Evolutionary conservation across 2,329 filamentous ascomycete species (phyloP), one percentile per base, ranked within the genome.

Genomic region (Cladorrhinum sp.): DNA sequence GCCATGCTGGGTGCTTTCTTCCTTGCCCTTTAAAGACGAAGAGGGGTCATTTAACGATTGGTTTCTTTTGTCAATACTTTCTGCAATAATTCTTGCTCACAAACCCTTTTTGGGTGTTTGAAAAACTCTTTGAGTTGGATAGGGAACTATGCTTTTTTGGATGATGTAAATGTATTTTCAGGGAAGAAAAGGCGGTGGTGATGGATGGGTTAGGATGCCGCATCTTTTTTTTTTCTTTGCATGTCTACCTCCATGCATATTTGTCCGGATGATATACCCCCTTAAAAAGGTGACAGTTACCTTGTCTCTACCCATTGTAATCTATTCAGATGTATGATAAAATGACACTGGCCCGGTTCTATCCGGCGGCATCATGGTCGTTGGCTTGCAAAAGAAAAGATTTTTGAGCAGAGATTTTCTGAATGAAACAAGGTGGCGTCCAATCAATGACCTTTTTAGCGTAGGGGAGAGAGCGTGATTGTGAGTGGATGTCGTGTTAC

Each of bases 1-100:
- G 66, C 57, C 42, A 46, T 64, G 9, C 6, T 66, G 52, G 67
- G 54, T 42, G 66, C 60, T n/a, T 39, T 65, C 33, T 48, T 68
- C 36, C 52, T 69, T 50, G 64, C 58, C 16, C 42, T 67, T 18
- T 69, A 67, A 65, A 21, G 23, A 23, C n/a, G 9, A 9, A 6
- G 12, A 1, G 3, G 48, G 9, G 8, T 26, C 10, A 21, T 49
- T 59, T 62, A 55, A 30, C 18, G 24, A 52, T 62, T 28, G 42
- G 24, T 61, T 61, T 55, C 14, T 21, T 53, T 53, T 50, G 48
- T 59, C 39, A 30, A 50, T 10, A 39, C 30, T 49, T 57, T 57
- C 48, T 49, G 20, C n/a, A 39, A 26, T 7, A 20, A 36, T 48
- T 4, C 12, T 49, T 49, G 10, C 46, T 26, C 42, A 23, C 21